Evolutionary conservation across 306 rosid genomes (phyloP), one percentile per base, ranked within the genome.

Genomic region (Malus sylvestris): DNA sequence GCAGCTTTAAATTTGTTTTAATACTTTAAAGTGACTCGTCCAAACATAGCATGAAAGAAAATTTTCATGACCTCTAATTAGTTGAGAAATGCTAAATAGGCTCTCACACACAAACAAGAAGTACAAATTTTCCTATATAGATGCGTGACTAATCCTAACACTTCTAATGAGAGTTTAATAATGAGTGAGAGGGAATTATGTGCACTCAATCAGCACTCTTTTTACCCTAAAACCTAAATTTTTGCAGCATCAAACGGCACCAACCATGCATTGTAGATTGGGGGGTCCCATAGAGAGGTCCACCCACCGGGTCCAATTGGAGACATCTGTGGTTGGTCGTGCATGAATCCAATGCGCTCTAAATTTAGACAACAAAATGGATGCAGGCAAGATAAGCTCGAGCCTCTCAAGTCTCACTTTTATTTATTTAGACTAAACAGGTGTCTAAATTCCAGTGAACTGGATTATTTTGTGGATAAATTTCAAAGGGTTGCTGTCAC

Each of bases 231-330:
- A 78, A 60, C 70, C 81, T 40, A 76, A 78, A 49, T 38, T 1
- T 18, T 44, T 61, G 86, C 62, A 86, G 84, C 81, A 61, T 81
- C 67, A 67, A 22, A 74, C 53, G 20, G n/a, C 80, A 79, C 72
- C 72, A 16, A 74, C 35, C 52, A 3, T 19, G 16, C 27, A 22
- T 5, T 25, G 66, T 29, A 16, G 15, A 46, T 46, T 46, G 53
- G 53, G 6, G 53, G 53, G 20, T 42, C 45, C 45, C 12, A 42
- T 42, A 42, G 10, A 16, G 51, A 20, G 74, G 42, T 53, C 68
- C 73, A 27, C 52, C 40, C 27, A 2, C 6, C 22, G 69, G 69
- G 22, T 55, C 52, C 53, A n/a, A 57, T 67, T 23, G 29, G 15
- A 4, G 65, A 23, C 49, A 67, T 45, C 22, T 49, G 83, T 70